Evolutionary conservation across 768 basidiomycete genomes (phyloP), one percentile per base, ranked within the genome.

Genomic region (Neoboletus brunneissimus): DNA sequence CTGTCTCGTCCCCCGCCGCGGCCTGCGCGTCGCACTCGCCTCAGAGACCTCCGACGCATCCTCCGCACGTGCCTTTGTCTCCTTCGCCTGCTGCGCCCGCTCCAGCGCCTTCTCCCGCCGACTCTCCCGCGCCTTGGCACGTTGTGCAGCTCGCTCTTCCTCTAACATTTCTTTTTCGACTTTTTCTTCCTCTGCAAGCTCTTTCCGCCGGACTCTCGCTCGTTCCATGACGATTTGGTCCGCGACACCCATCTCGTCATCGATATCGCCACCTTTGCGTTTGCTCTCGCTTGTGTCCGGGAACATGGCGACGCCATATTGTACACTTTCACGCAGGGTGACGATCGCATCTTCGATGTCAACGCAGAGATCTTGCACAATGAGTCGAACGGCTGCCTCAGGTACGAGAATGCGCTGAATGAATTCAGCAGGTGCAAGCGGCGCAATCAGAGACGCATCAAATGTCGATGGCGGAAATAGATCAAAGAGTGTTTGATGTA

Each of bases 351-450:
- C 64, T 4, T 76, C 70, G 3, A 76, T 77, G 41, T 71, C 64
- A 12, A 86, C 71, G 1, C 66, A 57, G 64, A 81, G 81, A 67
- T 98, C 94, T 55, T 88, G 78, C 76, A 84, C 84, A 57, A 98
- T 91, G n/a, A 98, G 82, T 23, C 81, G 77, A 40, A 88, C 76
- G 0, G 88, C 91, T 0, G 88, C 84, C 72, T 98, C 95, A 2
- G 96, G 96, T 3, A 98, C 85, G n/a, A 98, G 81, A 31, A 98
- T 80, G 16, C 86, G 85, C 38, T 88, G 85, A 37, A 93, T 78
- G 66, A 94, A 96, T 55, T 92, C 87, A 34, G 83, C 80, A 0
- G 85, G 77, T 1, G 84, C 82, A 23, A 98, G 80, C 0, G 95
- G 88, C 0, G 77, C 70, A 25, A 85, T 80, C 12, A 77, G 69